These are phyloP conservation scores for Trichoderma afroharzianum DNA, from an alignment of 2,329 filamentous ascomycete species.

Conservation along the genomic window DNA sequence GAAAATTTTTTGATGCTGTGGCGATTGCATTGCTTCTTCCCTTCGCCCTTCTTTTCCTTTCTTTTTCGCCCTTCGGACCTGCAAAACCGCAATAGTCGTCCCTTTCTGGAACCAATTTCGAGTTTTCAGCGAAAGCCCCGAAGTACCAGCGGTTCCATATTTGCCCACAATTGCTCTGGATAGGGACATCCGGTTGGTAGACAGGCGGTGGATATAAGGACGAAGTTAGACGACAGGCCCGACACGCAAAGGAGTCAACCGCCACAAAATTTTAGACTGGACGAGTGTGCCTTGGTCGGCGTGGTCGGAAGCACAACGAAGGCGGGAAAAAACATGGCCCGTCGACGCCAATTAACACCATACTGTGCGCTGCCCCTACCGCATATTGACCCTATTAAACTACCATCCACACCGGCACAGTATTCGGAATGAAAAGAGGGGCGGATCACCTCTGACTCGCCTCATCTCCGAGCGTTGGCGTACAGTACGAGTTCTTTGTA, in stretches of 20 bases:
- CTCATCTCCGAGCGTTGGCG: slow-evolving; percentile 5
- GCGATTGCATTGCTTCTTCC: slow-evolving; percentile 5
- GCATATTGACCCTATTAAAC: slow-evolving; percentile 7
- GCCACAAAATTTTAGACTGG: slow-evolving; percentile 13
- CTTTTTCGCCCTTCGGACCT: background rate
- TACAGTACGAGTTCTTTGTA: background rate
- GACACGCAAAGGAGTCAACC: slow-evolving; percentile 14
- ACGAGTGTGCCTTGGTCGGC: slow-evolving; percentile 5
- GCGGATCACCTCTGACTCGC: slow-evolving; percentile 9
- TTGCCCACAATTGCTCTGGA: background rate
- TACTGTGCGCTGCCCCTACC: slow-evolving; percentile 16
- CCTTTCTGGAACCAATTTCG: background rate
- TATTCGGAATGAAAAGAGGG: slow-evolving; percentile 15
- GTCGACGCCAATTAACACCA: slow-evolving; percentile 8
- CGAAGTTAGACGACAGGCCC: slow-evolving; percentile 1
- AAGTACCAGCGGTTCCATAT: slow-evolving; percentile 6
- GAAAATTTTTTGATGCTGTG: background rate
- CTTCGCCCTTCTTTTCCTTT: background rate
- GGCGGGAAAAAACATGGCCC: background rate
- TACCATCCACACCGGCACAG: slow-evolving; percentile 3
- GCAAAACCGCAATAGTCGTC: background rate
- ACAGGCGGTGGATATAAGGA: background rate
- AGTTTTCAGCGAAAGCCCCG: background rate
- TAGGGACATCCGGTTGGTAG: slow-evolving; percentile 12
- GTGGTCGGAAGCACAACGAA: slow-evolving; percentile 5